Evolutionary conservation across 2,329 filamentous ascomycete genomes (phyloP).

Genomic region (Fusarium newnesense): DNA sequence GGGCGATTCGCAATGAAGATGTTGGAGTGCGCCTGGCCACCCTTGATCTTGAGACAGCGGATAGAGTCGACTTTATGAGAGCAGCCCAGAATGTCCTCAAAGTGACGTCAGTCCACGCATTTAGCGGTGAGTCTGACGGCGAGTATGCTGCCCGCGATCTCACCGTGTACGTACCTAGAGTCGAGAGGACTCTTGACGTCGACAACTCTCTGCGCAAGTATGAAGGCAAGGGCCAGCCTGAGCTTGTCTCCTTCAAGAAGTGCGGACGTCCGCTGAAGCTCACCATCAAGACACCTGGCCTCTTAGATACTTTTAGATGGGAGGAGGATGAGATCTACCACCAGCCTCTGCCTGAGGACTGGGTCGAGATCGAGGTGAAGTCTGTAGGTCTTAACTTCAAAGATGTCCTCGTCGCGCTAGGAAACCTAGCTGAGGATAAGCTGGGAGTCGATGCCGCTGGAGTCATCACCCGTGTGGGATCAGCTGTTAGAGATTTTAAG

Average conservation of each 20-base stretch:
- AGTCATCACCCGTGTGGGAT: neutral
- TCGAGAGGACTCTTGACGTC: neutral
- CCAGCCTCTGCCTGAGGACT: neutral
- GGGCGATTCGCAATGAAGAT: neutral
- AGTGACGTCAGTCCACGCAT: neutral
- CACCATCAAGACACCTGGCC: neutral
- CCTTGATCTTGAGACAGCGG: neutral
- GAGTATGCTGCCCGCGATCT: neutral
- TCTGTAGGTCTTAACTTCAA: conserved; percentile 6
- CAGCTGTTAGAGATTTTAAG: neutral
- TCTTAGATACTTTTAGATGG: conserved; percentile 6
- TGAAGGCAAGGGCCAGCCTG: neutral
- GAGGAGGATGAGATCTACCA: neutral
- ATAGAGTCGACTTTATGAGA: neutral
- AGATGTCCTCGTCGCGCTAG: conserved; percentile 4
- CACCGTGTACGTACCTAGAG: neutral
- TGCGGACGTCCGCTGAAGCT: neutral
- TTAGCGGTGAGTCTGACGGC: neutral
- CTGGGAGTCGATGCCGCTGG: neutral
- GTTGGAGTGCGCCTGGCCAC: neutral
- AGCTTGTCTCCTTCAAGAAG: neutral
- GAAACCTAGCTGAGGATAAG: neutral
- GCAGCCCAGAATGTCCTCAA: neutral
- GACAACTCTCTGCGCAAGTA: neutral
- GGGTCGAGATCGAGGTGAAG: conserved; percentile 3